Evolutionary conservation across 768 basidiomycete species (phyloP), one percentile per base, ranked within the genome.

Genomic region (Tricholoma hemisulphureum): DNA sequence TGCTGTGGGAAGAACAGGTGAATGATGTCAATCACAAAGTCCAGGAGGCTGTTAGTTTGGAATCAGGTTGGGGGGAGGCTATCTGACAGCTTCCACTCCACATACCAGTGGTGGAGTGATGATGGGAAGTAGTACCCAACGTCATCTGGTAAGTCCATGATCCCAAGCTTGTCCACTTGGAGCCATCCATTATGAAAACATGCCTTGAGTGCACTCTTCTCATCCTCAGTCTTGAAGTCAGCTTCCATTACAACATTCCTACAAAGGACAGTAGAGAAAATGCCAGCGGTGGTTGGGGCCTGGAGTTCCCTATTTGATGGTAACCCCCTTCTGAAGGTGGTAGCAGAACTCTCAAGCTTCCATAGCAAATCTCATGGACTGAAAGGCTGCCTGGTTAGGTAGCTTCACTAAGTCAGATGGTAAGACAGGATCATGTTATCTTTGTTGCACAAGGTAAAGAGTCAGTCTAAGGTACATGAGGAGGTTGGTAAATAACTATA

Each of bases 61-160:
- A 58, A 60, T 60, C 29, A 31, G 31, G 29, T 21, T 55, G 54
- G 21, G 34, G 20, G 43, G 49, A 49, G 8, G 34, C 14, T 28
- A 24, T 50, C 32, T 32, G n/a, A 53, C 37, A 63, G 57, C 45
- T 57, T 65, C 62, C 64, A 65, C 55, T 65, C 59, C 31, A 61
- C 51, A 39, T 50, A 65, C 62, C 62, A 61, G 51, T 55, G 61
- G 51, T 65, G 62, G n/a, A 63, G 57, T 23, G 21, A 23, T 9
- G 62, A 56, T 35, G 64, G 24, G 31, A 65, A 65, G 43, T 59
- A 60, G 50, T 65, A 65, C 41, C 21, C 21, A n/a, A 32, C 49
- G 26, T 37, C 29, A 20, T 34, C 4, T 51, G 28, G 53, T 54
- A 29, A 23, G 29, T 55, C 41, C 26, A 60, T 59, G 14, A 48